Conservation (phyloP, 2,329 filamentous ascomycete species). For the Alternaria ventricosa region DNA sequence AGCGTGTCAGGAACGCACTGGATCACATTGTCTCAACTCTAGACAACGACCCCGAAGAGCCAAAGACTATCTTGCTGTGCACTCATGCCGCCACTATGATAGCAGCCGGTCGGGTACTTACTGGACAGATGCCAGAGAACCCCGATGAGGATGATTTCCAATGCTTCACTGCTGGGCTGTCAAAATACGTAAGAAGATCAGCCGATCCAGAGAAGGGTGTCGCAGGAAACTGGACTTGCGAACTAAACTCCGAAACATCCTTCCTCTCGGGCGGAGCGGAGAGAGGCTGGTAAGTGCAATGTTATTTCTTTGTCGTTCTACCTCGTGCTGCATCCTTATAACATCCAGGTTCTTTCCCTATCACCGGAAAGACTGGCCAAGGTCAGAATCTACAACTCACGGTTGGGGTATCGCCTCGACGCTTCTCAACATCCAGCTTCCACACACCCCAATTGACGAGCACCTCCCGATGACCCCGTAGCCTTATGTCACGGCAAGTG, state of each 20-base stretch:
- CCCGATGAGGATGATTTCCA: slow-evolving; percentile 78
- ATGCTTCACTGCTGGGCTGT: slow-evolving; percentile 83
- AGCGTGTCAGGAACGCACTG: slow-evolving; percentile 75
- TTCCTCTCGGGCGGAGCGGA: slow-evolving; percentile 83
- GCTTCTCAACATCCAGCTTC: background rate
- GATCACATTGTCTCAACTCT: slow-evolving; percentile 73
- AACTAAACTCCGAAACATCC: slow-evolving; percentile 81
- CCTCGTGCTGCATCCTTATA: background rate
- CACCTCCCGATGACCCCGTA: background rate
- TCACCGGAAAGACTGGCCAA: slow-evolving; percentile 18
- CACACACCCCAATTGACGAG: background rate
- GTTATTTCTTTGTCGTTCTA: background rate
- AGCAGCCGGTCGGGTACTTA: slow-evolving; percentile 81
- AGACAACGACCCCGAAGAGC: slow-evolving; percentile 69
- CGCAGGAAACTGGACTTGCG: slow-evolving; percentile 79
- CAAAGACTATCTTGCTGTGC: slow-evolving; percentile 77
- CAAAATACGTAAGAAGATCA: slow-evolving; percentile 65
- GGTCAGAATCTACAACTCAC: slow-evolving; percentile 1
- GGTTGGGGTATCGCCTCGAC: background rate
- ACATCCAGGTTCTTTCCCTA: slow-evolving; percentile 1
- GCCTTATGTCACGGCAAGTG: background rate
- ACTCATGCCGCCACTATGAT: slow-evolving; percentile 92
- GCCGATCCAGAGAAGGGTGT: slow-evolving; percentile 64
- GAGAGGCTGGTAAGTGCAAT: slow-evolving; percentile 75
- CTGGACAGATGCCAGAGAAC: slow-evolving; percentile 75